Base-by-base conservation (phyloP, 2,329 filamentous ascomycete genomes). In the Lasiodiplodia hormozganensis region DNA sequence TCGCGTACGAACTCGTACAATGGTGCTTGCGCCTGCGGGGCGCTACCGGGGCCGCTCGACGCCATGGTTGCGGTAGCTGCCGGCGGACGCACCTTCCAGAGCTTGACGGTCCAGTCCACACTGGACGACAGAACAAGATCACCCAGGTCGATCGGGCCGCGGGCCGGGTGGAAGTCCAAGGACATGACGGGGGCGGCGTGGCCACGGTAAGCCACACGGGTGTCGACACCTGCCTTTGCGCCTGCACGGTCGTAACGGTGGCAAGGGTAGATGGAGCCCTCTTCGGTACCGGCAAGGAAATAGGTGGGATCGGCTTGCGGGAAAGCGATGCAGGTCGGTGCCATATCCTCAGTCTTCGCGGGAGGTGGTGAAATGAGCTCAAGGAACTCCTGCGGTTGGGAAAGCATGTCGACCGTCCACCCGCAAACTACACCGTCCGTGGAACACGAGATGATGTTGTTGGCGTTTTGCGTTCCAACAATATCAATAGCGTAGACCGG, bases 391-490 rank as follows among this genome's bases (percentile, higher is more conserved):
- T 98, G 95, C 0, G 96, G 96, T 79, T 97, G 93, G 0, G 95
- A 93, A 70, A 99, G 92, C 89, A 99, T 98, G 79, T 99, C 96
- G 71, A 97, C 93, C 67, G 92, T 94, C 96, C 96, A 99, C 58
- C 94, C 93, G 79, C 96, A 99, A 52, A 98, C 93, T 11, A 97
- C 93, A 67, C 96, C 96, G 76, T 99, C 96, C 0, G 96, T 99
- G 1, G 94, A 97, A 78, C 93, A 95, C 40, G 94, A 97, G 74
- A 99, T 92, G 77, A 99, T 97, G 80, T 98, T 99, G 83, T 97
- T 97, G 69, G 96, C 96, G 78, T 99, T 99, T 77, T 98, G 96
- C 0, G 96, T 99, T 71, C 96, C 96, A 62, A 99, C 93, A 67
- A 99, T 96, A 71, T 96, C 92, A 68, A 99, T 89, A 49, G 92